Base-by-base conservation (phyloP, 805 yeast species). In the Cyberlindnera maclurae region DNA sequence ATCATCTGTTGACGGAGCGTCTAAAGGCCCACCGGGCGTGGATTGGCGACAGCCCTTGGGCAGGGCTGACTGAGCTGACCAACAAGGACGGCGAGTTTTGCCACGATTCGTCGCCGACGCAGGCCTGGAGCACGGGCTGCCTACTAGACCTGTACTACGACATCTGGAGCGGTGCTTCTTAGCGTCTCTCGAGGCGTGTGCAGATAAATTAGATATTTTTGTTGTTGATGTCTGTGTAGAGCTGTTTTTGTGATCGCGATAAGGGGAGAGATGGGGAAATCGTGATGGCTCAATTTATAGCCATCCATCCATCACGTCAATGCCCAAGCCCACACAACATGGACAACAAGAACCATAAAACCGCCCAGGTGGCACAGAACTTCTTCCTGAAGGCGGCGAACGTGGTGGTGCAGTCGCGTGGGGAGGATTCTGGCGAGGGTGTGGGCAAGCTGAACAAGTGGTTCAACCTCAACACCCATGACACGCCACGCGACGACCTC, bases 71-170 rank as follows among this genome's bases (percentile, higher is more conserved):
- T 1, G 98, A 90, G 59, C 68, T 90, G 53, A 87, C 97, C 3
- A 87, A 90, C 55, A 86, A 84, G 60, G 79, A 82, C 51, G 97
- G 97, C 2, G 79, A 67, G 24, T 51, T 77, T 9, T 90, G 98
- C 58, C 54, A 57, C 13, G 97, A 93, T 59, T 85, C 96, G 2
- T 83, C 95, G 47, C 96, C 97, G 3, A 81, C 97, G 0, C 98
- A 90, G 59, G 97, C 97, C 0, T 90, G 98, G 98, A 85, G 96
- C 56, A 65, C 90, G 0, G 80, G 93, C 3, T 85, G 96, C 52
- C 61, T 93, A 41, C 59, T 90, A 26, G 97, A 90, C 58, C 63
- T 90, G 38, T 84, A 76, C 58, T 70, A 71, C 46, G 96, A 87
- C 52, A 58, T 75, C 18, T 76, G 76, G 74, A 30, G 26, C 4